Conservation (phyloP, 495 filamentous ascomycete species). For the Hypoxylon lienhwacheense region DNA sequence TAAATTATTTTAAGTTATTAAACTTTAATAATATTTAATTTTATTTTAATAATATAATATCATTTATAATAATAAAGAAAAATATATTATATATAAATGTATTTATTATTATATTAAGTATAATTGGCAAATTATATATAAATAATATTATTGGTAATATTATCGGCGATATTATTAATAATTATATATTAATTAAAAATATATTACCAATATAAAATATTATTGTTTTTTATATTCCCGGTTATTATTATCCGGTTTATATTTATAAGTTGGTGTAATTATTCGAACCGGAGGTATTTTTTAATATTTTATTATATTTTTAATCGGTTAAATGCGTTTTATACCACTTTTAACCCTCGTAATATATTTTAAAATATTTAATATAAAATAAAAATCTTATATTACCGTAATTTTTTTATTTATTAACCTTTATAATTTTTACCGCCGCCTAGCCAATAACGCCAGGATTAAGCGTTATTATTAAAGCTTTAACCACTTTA, state of each 20-base stretch:
- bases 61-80: not conserved
- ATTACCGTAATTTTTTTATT: not conserved
- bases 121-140: too few relatives aligned
- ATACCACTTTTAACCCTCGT: too few relatives aligned
- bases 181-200: too few relatives aligned
- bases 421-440: not conserved
- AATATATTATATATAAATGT: not conserved
- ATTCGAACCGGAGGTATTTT: too few relatives aligned
- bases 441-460: too few relatives aligned
- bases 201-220: too few relatives aligned
- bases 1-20: not conserved
- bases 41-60: not conserved
- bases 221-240: too few relatives aligned
- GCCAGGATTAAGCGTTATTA: not conserved
- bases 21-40: not conserved
- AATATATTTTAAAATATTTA: too few relatives aligned
- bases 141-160: too few relatives aligned
- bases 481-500: not conserved
- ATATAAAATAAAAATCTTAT: not conserved
- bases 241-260: too few relatives aligned
- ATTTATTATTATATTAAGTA: not conserved
- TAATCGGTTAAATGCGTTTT: not conserved
- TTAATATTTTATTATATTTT: not conserved
- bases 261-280: too few relatives aligned
- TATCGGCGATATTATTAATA: too few relatives aligned